Evolutionary conservation across 192 early-diverging fungal genomes (phyloP).

Genomic region (Coemansia sp.): DNA sequence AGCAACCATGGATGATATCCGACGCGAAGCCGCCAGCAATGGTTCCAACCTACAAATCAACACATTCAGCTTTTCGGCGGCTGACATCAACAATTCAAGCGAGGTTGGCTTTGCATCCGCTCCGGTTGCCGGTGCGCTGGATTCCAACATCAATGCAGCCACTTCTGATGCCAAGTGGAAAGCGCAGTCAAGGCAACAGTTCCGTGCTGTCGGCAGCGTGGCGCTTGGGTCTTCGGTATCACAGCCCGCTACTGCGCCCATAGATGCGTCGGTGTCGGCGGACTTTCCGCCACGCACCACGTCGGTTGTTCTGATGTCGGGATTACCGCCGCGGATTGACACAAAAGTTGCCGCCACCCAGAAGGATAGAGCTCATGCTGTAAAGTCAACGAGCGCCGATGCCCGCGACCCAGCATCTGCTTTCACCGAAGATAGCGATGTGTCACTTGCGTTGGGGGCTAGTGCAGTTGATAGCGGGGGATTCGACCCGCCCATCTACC

Average conservation of each 20-base stretch:
- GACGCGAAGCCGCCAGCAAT: slow-evolving; percentile 41
- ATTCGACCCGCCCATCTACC: slow-evolving; percentile 15
- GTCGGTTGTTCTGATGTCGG: slow-evolving; percentile 23
- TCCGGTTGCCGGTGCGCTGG: slow-evolving; percentile 6
- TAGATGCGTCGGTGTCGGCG: slow-evolving; percentile 6
- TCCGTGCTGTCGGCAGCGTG: background rate
- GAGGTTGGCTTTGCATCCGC: slow-evolving; percentile 8
- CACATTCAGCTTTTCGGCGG: slow-evolving; percentile 19
- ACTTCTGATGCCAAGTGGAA: slow-evolving; percentile 7
- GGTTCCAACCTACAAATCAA: slow-evolving; percentile 46
- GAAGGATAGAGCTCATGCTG: slow-evolving; percentile 7
- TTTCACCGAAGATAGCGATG: slow-evolving; percentile 35
- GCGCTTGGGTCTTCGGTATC: background rate
- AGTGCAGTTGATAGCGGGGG: slow-evolving; percentile 12
- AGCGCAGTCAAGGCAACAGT: background rate
- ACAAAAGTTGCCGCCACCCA: slow-evolving; percentile 12
- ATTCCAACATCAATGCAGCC: slow-evolving; percentile 13
- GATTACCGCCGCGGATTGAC: slow-evolving; percentile 28
- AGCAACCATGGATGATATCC: slow-evolving; percentile 56
- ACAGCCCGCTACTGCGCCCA: slow-evolving; percentile 11
- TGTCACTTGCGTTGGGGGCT: slow-evolving; percentile 6
- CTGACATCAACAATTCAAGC: background rate
- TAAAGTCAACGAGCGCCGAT: slow-evolving; percentile 7
- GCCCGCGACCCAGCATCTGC: slow-evolving; percentile 3
- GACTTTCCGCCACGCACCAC: slow-evolving; percentile 51